Evolutionary conservation across 108 stramenopile genomes (phyloP), one percentile per base, ranked within the genome.

Genomic region (Nannochloropsis oceanica): DNA sequence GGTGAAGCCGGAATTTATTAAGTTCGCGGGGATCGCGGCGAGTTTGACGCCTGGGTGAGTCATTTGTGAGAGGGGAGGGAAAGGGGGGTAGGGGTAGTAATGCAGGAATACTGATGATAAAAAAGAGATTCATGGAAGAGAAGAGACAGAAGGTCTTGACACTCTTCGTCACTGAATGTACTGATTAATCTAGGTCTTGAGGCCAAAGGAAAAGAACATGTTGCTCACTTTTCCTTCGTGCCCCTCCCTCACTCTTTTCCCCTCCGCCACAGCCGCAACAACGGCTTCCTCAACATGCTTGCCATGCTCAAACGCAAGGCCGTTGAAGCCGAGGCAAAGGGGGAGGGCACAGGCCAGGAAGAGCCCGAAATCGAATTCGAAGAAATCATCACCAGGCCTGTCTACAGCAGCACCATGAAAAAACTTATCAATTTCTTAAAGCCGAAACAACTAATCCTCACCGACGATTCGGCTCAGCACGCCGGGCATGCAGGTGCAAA

Each of bases 221-320:
- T 34, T 34, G 34, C 34, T 34, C 34, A 34, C 34, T 1, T 34
- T 34, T 34, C 34, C 34, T 34, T 34, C 34, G 34, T 5, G 34
- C 34, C 34, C 34, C 34, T 34, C 34, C 34, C 34, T 73, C 59
- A 5, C 18, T 73, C n/a, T 9, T n/a, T 73, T 73, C 59, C 59
- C 59, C 9, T 79, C n/a, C 25, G 2, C 44, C 18, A 93, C 26
- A 96, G 97, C 22, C 90, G 98, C 79, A 98, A 98, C 91, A 98
- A 98, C 91, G 98, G 98, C 44, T 98, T 98, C 87, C 90, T 98
- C 34, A 98, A 98, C 90, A 98, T 98, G 98, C 85, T 98, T 42
- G 84, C 83, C 7, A 90, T 92, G 22, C 96, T 98, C 94, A 97
- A 98, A 90, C 86, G 83, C 25, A 86, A 86, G 83, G 89, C 89